Evolutionary conservation across 2,329 filamentous ascomycete species (phyloP).

Genomic region (Aschersonia sp.): DNA sequence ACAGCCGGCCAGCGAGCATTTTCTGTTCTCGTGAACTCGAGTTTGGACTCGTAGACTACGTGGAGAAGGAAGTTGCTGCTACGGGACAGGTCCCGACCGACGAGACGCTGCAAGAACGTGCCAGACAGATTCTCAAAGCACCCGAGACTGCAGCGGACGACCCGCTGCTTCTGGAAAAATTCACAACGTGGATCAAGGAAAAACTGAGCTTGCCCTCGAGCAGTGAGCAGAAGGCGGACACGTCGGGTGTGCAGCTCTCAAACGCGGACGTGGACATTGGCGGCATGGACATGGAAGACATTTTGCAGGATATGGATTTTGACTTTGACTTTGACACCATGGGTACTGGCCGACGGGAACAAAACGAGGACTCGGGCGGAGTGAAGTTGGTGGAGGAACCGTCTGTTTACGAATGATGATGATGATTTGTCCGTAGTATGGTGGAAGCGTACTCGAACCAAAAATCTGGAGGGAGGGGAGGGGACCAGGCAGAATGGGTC

Average conservation of each 20-base stretch:
- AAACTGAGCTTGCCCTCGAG: constrained; percentile 8
- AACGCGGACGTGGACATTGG: constrained; percentile 21
- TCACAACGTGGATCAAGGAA: constrained; percentile 29
- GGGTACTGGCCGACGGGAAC: constrained; percentile 10
- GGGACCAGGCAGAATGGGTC: too few relatives aligned
- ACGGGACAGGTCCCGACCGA: constrained; percentile 31
- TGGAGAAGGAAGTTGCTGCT: constrained; percentile 22
- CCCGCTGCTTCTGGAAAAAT: constrained; percentile 33
- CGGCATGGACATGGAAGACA: constrained; percentile 8
- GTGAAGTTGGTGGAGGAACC: constrained; percentile 9
- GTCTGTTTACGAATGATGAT: constrained; percentile 1
- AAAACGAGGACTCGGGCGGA: constrained; percentile 15
- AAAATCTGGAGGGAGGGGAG: too few relatives aligned
- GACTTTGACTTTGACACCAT: constrained; percentile 1
- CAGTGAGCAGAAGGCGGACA: neutral
- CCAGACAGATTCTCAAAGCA: constrained; percentile 30
- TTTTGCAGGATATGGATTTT: constrained; percentile 2
- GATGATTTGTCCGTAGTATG: neutral
- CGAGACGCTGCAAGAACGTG: constrained; percentile 29
- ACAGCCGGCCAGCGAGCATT: constrained; percentile 30
- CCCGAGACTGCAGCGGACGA: constrained; percentile 40
- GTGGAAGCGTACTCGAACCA: too few relatives aligned
- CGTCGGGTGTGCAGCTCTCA: constrained; percentile 9
- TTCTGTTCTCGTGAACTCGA: constrained; percentile 48
- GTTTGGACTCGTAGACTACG: constrained; percentile 33